phyloP scores from a whole-genome alignment of 352 stramenopile species.

The Phytopythium helicoides region DNA sequence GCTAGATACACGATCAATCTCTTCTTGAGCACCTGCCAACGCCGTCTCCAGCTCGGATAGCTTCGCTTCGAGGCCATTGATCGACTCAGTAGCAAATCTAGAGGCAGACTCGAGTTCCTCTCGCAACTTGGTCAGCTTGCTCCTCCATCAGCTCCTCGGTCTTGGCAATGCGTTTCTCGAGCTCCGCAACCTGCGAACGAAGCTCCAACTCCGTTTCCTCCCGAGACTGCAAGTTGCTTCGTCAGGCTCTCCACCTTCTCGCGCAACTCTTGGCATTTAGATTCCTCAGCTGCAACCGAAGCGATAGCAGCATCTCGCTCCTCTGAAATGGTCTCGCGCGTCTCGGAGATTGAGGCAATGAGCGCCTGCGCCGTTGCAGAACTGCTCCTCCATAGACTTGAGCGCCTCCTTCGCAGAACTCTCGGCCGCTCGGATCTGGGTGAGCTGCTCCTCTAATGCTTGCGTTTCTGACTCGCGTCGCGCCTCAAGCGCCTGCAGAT shows the following conservation, averaged over 20 bases:
- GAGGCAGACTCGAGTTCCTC: too few relatives aligned
- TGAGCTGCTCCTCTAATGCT: slow-evolving; percentile 6
- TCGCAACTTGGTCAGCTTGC: neutral
- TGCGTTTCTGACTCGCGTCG: slow-evolving; percentile 12
- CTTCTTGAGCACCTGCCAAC: too few relatives aligned
- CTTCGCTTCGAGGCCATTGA: too few relatives aligned
- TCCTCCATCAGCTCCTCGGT: neutral
- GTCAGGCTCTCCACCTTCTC: neutral
- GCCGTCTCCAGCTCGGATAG: too few relatives aligned
- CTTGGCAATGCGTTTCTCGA: neutral
- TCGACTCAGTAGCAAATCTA: too few relatives aligned
- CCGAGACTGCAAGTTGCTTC: neutral
- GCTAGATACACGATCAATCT: too few relatives aligned
- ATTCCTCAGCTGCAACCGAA: neutral
- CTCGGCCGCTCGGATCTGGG: slow-evolving; percentile 2
- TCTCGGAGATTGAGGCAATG: neutral
- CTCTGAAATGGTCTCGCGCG: neutral
- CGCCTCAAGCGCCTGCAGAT: slow-evolving; percentile 10
- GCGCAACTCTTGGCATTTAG: neutral
- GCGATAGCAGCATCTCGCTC: slow-evolving; percentile 1
- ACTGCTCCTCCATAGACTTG: slow-evolving; percentile 5
- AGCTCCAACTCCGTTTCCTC: slow-evolving; percentile 2
- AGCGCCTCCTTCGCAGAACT: slow-evolving; percentile 5
- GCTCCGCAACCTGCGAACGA: neutral
- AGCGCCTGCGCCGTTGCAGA: slow-evolving; percentile 5